Evolutionary conservation across 345 rosid genomes (phyloP).

Genomic region (Citrus medica): DNA sequence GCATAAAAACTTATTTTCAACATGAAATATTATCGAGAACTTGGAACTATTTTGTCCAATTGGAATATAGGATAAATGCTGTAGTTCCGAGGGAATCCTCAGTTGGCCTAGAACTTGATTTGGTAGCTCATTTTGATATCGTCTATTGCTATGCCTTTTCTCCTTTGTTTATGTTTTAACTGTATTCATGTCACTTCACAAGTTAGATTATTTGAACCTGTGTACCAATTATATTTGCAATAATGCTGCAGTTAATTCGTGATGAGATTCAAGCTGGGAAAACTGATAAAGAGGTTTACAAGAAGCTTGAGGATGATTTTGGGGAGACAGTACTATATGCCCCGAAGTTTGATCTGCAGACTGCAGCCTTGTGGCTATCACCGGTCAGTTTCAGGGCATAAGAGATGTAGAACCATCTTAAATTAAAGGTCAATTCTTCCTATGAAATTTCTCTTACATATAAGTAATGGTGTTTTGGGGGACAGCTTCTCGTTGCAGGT

Average conservation of each 20-base stretch:
- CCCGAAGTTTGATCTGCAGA: conserved; percentile 88
- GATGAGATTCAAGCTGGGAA: conserved; percentile 86
- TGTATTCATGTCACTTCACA: background rate
- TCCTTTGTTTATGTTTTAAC: background rate
- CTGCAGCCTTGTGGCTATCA: conserved; percentile 89
- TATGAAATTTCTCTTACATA: conserved; percentile 17
- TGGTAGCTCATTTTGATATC: background rate
- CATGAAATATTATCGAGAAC: background rate
- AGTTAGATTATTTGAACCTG: background rate
- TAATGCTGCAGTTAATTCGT: conserved; percentile 68
- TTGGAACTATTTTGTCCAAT: background rate
- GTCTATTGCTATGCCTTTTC: background rate
- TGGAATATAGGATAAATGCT: background rate
- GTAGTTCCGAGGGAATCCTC: background rate
- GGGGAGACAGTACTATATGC: conserved; percentile 97
- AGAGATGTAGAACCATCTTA: background rate
- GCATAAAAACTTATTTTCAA: background rate
- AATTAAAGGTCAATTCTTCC: background rate
- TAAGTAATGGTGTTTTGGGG: conserved; percentile 1
- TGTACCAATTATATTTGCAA: background rate
- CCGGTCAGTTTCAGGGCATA: conserved; percentile 54
- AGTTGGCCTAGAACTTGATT: conserved; percentile 1
- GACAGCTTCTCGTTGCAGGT: conserved; percentile 61
- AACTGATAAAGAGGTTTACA: conserved; percentile 85
- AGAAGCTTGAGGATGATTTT: conserved; percentile 85